Conservation (phyloP, 2,329 filamentous ascomycete genomes). For the Lecanicillium sp. region DNA sequence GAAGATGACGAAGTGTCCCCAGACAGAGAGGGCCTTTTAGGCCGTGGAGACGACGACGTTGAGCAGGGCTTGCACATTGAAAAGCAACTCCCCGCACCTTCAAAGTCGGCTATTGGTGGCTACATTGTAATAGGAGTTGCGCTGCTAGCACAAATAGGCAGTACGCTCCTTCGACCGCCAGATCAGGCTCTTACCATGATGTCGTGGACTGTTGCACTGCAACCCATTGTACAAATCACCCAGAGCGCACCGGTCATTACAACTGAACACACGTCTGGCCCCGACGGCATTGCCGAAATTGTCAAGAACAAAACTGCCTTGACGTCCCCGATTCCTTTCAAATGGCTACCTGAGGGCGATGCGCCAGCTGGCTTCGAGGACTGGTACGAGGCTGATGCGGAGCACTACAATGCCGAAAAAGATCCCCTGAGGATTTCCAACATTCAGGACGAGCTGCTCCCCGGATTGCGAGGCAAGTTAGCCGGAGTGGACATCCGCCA, state of each 20-base stretch:
- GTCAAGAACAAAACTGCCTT: constrained; percentile 21
- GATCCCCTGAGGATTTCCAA: constrained; percentile 34
- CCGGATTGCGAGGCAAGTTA: constrained; percentile 18
- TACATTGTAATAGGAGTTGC: constrained; percentile 3
- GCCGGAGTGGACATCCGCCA: constrained; percentile 30
- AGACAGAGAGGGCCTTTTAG: not conserved
- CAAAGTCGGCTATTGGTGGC: constrained; percentile 8
- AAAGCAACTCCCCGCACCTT: constrained; percentile 11
- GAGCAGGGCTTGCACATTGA: constrained; percentile 8
- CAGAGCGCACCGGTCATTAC: constrained; percentile 18
- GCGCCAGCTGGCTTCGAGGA: constrained; percentile 16
- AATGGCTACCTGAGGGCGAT: constrained; percentile 19
- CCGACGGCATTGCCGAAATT: constrained; percentile 17
- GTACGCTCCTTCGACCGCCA: constrained; percentile 20
- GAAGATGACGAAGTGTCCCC: constrained; percentile 2
- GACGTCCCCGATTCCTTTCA: constrained; percentile 10
- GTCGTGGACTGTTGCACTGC: constrained; percentile 24
- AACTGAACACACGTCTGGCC: constrained; percentile 15
- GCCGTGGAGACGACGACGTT: constrained; percentile 3
- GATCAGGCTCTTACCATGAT: constrained; percentile 25
- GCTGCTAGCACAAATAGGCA: constrained; percentile 13
- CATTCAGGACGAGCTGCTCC: constrained; percentile 21
- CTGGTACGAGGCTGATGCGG: constrained; percentile 14
- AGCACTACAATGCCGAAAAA: constrained; percentile 24
- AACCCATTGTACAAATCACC: constrained; percentile 25